Percentiles rank a stretch among this genome's conserved stretches.
These are phyloP conservation scores for Hanseniaspora thailandica DNA, from an alignment of 805 yeast genomes.

Conservation along the genomic window DNA sequence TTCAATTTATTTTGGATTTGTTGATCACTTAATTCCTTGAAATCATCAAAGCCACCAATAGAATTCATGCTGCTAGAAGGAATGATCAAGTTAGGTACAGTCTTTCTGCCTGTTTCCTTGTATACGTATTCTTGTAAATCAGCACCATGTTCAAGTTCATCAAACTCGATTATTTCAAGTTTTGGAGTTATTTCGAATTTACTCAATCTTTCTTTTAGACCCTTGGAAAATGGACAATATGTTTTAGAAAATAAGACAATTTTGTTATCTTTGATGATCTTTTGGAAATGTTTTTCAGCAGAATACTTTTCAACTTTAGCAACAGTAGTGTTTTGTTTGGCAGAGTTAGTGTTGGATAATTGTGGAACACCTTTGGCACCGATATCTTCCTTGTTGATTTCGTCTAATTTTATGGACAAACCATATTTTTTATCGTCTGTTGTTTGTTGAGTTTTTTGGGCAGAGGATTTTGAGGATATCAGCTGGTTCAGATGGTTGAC, in stretches of 20 bases:
- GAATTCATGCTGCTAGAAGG: constrained; percentile 42
- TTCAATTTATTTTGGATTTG: constrained; percentile 37
- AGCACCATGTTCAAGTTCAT: constrained; percentile 62
- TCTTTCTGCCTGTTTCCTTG: constrained; percentile 57
- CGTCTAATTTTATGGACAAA: constrained; percentile 3
- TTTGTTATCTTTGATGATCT: constrained; percentile 46
- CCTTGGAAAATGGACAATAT: constrained; percentile 65
- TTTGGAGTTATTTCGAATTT: constrained; percentile 57
- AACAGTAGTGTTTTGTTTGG: background rate
- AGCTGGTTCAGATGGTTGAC: background rate
- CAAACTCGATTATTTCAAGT: constrained; percentile 69
- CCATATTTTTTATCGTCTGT: background rate
- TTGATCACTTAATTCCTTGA: constrained; percentile 46
- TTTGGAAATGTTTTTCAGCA: constrained; percentile 45
- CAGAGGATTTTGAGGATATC: background rate
- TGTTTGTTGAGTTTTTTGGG: background rate
- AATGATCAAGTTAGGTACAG: constrained; percentile 83
- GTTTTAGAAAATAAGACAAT: constrained; percentile 46
- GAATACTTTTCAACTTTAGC: constrained; percentile 28
- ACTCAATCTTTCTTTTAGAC: constrained; percentile 51
- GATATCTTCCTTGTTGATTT: background rate
- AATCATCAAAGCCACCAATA: constrained; percentile 84
- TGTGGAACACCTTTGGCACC: constrained; percentile 9
- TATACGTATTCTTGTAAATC: constrained; percentile 65
- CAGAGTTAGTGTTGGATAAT: background rate